Percentiles rank a stretch among this genome's conserved stretches.
Conservation (phyloP, 306 rosid genomes). For the Echinosophora koreensis region DNA sequence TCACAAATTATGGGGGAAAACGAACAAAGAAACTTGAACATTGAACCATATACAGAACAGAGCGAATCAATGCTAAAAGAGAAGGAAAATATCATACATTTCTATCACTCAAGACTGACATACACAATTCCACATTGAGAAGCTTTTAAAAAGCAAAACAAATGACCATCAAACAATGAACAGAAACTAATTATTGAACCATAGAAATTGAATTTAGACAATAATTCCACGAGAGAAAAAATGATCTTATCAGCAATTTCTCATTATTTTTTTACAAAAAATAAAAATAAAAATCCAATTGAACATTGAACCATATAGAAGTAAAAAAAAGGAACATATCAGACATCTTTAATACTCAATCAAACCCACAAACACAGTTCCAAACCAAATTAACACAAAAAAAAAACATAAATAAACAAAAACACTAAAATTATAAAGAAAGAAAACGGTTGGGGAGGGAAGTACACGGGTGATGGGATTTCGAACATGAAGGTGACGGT, state of each 20-base stretch:
- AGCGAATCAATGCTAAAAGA: not conserved
- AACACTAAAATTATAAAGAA: no score
- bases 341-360: no score
- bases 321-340: no score
- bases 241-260: not conserved
- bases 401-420: no score
- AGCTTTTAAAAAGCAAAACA: not conserved
- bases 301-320: no score
- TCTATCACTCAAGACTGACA: not conserved
- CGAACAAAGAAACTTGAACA: not conserved
- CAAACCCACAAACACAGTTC: no score
- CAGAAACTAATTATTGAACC: not conserved
- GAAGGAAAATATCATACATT: not conserved
- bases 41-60: not conserved
- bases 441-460: not conserved
- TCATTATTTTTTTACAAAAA: no score
- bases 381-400: no score
- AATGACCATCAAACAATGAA: not conserved
- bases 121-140: not conserved
- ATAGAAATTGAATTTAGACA: not conserved
- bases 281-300: no score
- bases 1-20: no score
- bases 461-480: slow-evolving; percentile 69
- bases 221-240: not conserved
- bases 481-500: slow-evolving; percentile 95